Percentiles rank a stretch among this genome's conserved stretches.
Conservation (phyloP, 2,329 filamentous ascomycete genomes). For the Aureobasidium sp. region DNA sequence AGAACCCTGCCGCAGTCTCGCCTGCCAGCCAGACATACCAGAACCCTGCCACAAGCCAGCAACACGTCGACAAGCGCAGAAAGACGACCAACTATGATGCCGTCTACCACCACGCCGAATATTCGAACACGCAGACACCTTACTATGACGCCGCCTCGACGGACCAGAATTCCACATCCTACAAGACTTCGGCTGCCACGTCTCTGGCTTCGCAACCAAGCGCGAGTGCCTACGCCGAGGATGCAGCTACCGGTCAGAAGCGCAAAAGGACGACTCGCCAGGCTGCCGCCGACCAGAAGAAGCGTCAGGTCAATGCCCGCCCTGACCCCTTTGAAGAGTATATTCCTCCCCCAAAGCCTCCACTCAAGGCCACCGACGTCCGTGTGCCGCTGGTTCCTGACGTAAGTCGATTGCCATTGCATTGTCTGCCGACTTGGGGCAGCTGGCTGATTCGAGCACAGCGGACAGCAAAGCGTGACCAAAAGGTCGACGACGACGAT, state of each 20-base stretch:
- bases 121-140: slow-evolving; percentile 67
- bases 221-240: slow-evolving; percentile 57
- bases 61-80: slow-evolving; percentile 64
- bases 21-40: slow-evolving; percentile 20
- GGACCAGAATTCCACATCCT: slow-evolving; percentile 70
- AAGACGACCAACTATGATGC: slow-evolving; percentile 64
- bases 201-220: slow-evolving; percentile 65
- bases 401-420: slow-evolving; percentile 39
- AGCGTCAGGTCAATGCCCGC: slow-evolving; percentile 58
- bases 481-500: slow-evolving; percentile 88
- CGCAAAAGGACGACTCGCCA: slow-evolving; percentile 76
- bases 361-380: slow-evolving; percentile 72
- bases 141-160: slow-evolving; percentile 66
- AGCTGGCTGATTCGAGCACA: slow-evolving; percentile 21
- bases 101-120: slow-evolving; percentile 61
- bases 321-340: slow-evolving; percentile 68
- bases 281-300: slow-evolving; percentile 67
- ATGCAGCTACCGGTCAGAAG: slow-evolving; percentile 70
- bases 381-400: slow-evolving; percentile 53
- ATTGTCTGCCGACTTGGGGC: slow-evolving; percentile 6
- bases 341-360: slow-evolving; percentile 76
- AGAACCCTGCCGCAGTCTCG: slow-evolving; percentile 22
- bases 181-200: slow-evolving; percentile 76
- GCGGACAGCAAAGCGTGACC: slow-evolving; percentile 26
- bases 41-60: slow-evolving; percentile 20